Percentiles rank a stretch among this genome's conserved stretches.
Conservation (phyloP, 2,329 filamentous ascomycete species). For the Fusarium equiseti region DNA sequence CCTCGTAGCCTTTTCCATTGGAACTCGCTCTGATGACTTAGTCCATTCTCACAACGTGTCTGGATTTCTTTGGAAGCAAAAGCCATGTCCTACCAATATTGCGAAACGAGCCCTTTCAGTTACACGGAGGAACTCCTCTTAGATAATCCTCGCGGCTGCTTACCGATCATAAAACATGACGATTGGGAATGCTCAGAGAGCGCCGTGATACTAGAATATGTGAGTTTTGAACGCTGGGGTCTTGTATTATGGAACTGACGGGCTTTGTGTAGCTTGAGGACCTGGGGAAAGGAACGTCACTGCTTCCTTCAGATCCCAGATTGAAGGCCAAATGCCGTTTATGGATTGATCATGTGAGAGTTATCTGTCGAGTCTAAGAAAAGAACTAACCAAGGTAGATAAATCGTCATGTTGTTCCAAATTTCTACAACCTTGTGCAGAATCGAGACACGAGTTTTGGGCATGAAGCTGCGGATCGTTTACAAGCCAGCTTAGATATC, state of each 20-base stretch:
- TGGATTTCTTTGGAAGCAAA: slow-evolving; percentile 91
- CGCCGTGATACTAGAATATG: slow-evolving; percentile 86
- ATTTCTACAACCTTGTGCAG: slow-evolving; percentile 80
- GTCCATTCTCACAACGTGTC: slow-evolving; percentile 86
- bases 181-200: slow-evolving; percentile 88
- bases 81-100: slow-evolving; percentile 83
- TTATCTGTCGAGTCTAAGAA: not conserved
- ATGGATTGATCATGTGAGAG: slow-evolving; percentile 80
- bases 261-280: slow-evolving; percentile 73
- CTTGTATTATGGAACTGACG: not conserved
- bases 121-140: slow-evolving; percentile 73
- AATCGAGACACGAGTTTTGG: slow-evolving; percentile 71
- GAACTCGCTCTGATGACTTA: slow-evolving; percentile 48
- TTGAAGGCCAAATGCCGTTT: slow-evolving; percentile 79
- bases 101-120: slow-evolving; percentile 84
- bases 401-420: slow-evolving; percentile 80
- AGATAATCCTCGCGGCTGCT: slow-evolving; percentile 79
- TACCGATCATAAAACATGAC: slow-evolving; percentile 81
- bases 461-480: slow-evolving; percentile 67
- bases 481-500: slow-evolving; percentile 72
- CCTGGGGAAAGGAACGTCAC: slow-evolving; percentile 66
- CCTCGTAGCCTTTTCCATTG: no score
- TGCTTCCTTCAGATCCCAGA: slow-evolving; percentile 75
- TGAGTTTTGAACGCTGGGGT: slow-evolving; percentile 54
- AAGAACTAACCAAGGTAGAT: slow-evolving; percentile 61